A percentile compares a stretch with the other conserved stretches of the same genome.
phyloP scores from a whole-genome alignment of 345 rosid genomes.

The Camelina sativa region DNA sequence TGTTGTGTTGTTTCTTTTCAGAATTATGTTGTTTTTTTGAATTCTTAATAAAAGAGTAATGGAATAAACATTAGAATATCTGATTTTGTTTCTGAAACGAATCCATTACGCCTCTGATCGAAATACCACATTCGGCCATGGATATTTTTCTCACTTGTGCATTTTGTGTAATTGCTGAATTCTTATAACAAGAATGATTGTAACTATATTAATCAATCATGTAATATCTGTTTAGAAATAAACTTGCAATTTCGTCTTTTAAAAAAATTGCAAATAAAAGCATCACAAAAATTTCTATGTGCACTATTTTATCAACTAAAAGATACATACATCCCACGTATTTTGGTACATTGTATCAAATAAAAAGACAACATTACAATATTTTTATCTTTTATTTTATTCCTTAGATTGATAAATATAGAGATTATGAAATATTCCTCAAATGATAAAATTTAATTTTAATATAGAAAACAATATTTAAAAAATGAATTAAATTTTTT shows the following conservation, averaged over 20 bases:
- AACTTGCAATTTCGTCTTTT: neutral
- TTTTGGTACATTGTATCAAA: slow-evolving; percentile 9
- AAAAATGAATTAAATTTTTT: neutral
- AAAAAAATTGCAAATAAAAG: neutral
- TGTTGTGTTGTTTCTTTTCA: neutral
- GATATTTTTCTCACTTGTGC: neutral
- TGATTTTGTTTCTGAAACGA: neutral
- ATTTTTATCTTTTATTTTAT: neutral
- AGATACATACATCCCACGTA: neutral
- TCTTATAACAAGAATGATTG: neutral
- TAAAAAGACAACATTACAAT: neutral
- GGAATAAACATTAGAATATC: neutral
- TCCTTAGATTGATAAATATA: slow-evolving; percentile 15
- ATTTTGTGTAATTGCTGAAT: neutral
- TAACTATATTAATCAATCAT: neutral
- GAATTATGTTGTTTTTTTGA: neutral
- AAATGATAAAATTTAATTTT: neutral
- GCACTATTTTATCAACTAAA: neutral
- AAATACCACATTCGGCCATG: neutral
- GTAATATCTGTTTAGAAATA: neutral
- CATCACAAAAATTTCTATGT: neutral
- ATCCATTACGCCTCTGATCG: neutral
- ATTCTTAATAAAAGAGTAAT: neutral
- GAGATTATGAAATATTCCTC: neutral
- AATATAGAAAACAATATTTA: neutral